Evolutionary conservation across 108 stramenopile genomes (phyloP).

Genomic region (Stephanodiscus minutulus): DNA sequence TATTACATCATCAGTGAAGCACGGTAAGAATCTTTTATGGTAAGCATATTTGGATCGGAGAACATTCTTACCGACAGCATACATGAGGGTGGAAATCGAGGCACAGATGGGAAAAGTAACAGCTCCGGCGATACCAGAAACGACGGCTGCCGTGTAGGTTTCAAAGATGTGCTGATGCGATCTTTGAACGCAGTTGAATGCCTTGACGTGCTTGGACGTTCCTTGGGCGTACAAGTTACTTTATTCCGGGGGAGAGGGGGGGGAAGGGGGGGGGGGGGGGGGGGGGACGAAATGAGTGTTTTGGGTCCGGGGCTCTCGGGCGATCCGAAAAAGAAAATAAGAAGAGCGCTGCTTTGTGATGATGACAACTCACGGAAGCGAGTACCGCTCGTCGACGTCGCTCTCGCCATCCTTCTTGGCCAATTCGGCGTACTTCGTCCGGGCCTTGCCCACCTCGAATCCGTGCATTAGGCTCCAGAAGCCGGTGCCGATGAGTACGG

Average conservation of each 20-base stretch:
- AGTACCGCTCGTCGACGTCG: slow-evolving; percentile 55
- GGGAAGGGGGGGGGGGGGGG: too few relatives aligned
- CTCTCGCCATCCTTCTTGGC: slow-evolving; percentile 69
- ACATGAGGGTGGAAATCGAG: slow-evolving; percentile 26
- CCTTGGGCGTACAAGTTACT: slow-evolving; percentile 65
- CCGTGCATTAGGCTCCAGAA: slow-evolving; percentile 58
- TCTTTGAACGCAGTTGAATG: slow-evolving; percentile 67
- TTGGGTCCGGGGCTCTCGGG: too few relatives aligned
- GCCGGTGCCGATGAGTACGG: slow-evolving; percentile 50
- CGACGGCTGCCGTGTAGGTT: slow-evolving; percentile 42
- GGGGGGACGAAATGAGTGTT: too few relatives aligned
- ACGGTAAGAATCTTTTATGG: neutral
- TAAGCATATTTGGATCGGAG: neutral
- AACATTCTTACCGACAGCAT: slow-evolving; percentile 31
- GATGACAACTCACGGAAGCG: slow-evolving; percentile 31
- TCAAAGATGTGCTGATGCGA: slow-evolving; percentile 72
- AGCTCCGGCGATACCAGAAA: slow-evolving; percentile 33
- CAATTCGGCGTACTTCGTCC: slow-evolving; percentile 53
- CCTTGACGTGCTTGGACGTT: slow-evolving; percentile 53
- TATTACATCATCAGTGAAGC: neutral
- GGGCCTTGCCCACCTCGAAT: slow-evolving; percentile 55
- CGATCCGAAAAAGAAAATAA: neutral
- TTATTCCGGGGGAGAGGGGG: neutral
- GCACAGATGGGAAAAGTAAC: slow-evolving; percentile 43
- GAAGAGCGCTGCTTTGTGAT: neutral